Evolutionary conservation across 2,329 filamentous ascomycete species (phyloP).

Genomic region (Penicillium sp.): DNA sequence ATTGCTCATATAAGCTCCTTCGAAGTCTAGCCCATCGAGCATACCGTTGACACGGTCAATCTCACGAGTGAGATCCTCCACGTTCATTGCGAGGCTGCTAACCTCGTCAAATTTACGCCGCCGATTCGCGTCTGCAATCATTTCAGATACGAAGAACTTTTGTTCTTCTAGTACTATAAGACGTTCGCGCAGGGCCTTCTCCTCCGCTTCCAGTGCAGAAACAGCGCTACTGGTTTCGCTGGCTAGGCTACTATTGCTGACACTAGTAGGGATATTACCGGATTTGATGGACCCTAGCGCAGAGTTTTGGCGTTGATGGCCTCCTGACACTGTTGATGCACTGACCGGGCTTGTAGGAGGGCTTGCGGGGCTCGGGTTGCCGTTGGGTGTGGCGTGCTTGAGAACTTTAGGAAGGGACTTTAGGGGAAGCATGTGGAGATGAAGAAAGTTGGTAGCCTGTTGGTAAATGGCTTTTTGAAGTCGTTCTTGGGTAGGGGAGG

Average conservation of each 20-base stretch:
- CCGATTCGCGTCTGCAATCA: slow-evolving; percentile 78
- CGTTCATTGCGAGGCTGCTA: slow-evolving; percentile 74
- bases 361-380: slow-evolving; percentile 36
- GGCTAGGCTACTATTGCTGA: slow-evolving; percentile 57
- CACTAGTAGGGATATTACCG: slow-evolving; percentile 55
- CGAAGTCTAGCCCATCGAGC: slow-evolving; percentile 70
- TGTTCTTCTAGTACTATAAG: slow-evolving; percentile 90
- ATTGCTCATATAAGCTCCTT: slow-evolving; percentile 51
- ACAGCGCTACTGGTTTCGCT: slow-evolving; percentile 62
- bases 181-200: slow-evolving; percentile 78
- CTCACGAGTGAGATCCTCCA: slow-evolving; percentile 80
- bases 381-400: slow-evolving; percentile 62
- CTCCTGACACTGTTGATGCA: slow-evolving; percentile 23
- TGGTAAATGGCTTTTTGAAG: slow-evolving; percentile 83
- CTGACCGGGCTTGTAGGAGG: slow-evolving; percentile 29
- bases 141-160: slow-evolving; percentile 83
- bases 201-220: slow-evolving; percentile 76
- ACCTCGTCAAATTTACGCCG: slow-evolving; percentile 86
- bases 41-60: slow-evolving; percentile 71
- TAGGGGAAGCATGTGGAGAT: slow-evolving; percentile 87
- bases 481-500: slow-evolving; percentile 72
- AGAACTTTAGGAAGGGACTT: slow-evolving; percentile 74
- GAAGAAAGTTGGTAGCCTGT: slow-evolving; percentile 80
- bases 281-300: slow-evolving; percentile 66
- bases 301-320: slow-evolving; percentile 40